Evolutionary conservation across 805 yeast species (phyloP).

Genomic region (Metschnikowia henanensis): DNA sequence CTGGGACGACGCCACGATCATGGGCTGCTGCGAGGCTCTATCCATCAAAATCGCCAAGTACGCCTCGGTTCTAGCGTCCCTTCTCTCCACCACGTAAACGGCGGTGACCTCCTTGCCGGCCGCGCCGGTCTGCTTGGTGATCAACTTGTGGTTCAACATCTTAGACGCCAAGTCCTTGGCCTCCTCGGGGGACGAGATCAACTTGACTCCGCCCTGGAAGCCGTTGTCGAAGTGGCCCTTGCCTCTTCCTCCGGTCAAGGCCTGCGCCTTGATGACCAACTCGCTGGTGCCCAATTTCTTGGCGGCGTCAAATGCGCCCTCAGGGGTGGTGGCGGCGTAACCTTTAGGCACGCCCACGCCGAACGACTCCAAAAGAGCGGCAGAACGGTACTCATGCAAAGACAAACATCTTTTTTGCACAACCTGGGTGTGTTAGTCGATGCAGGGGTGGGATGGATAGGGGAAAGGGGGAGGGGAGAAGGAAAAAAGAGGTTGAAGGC

Average conservation of each 20-base stretch:
- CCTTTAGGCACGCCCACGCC: constrained; percentile 93
- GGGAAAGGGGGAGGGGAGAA: neutral
- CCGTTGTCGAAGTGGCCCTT: constrained; percentile 98
- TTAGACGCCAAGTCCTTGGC: constrained; percentile 82
- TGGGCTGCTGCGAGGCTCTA: constrained; percentile 85
- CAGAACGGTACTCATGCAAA: constrained; percentile 95
- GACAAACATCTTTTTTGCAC: constrained; percentile 70
- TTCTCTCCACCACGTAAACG: constrained; percentile 93
- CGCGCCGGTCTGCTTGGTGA: constrained; percentile 98
- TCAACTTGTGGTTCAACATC: constrained; percentile 89
- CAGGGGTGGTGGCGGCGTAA: constrained; percentile 84
- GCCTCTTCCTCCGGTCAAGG: constrained; percentile 99
- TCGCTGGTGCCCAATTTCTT: constrained; percentile 72
- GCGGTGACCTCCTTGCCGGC: constrained; percentile 97
- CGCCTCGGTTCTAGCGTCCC: constrained; percentile 91
- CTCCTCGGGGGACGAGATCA: constrained; percentile 81
- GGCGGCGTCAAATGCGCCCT: constrained; percentile 85
- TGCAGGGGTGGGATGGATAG: neutral
- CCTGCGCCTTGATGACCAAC: constrained; percentile 97
- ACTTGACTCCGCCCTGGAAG: constrained; percentile 93
- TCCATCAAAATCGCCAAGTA: constrained; percentile 94
- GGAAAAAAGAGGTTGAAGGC: neutral
- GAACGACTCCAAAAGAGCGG: constrained; percentile 76
- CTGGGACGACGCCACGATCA: constrained; percentile 93
- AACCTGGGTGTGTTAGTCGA: constrained; percentile 22